Percentiles rank a stretch among this genome's conserved stretches.
phyloP scores from a whole-genome alignment of 176 grass and related monocot species.

The Musa itinerans region DNA sequence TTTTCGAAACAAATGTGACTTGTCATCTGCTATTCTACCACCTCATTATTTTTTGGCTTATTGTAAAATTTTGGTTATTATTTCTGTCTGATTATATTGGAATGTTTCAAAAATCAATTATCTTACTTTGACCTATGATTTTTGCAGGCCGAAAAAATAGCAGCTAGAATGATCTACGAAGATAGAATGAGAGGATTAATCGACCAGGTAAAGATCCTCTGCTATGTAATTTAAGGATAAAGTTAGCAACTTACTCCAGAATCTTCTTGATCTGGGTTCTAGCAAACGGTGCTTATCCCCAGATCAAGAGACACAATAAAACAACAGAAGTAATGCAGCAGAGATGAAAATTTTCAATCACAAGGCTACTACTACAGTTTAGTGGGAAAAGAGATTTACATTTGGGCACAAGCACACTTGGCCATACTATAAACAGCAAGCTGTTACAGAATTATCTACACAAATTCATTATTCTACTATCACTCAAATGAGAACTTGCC shows the following conservation, averaged over 20 bases:
- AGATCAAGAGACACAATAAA: too few relatives aligned
- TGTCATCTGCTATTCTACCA: too few relatives aligned
- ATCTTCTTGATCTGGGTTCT: neutral
- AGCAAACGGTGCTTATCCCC: too few relatives aligned
- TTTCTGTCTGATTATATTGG: neutral
- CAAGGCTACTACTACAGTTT: too few relatives aligned
- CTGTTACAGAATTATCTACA: too few relatives aligned
- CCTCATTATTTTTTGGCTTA: neutral
- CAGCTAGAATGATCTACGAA: slow-evolving; percentile 91
- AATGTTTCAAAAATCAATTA: neutral
- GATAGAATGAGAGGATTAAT: slow-evolving; percentile 96
- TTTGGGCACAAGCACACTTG: too few relatives aligned
- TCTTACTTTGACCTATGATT: neutral
- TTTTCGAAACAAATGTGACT: neutral
- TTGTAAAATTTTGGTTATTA: neutral
- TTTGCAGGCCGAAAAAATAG: slow-evolving; percentile 92
- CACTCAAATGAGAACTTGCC: neutral
- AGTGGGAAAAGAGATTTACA: too few relatives aligned
- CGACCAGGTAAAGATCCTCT: slow-evolving; percentile 52
- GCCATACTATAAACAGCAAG: too few relatives aligned
- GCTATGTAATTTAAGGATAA: neutral
- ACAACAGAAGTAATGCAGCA: too few relatives aligned
- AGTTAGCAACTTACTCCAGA: neutral
- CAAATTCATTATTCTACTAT: neutral
- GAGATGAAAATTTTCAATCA: too few relatives aligned